Evolutionary conservation across 2,329 filamentous ascomycete species (phyloP).

Genomic region (Didymella pomorum): DNA sequence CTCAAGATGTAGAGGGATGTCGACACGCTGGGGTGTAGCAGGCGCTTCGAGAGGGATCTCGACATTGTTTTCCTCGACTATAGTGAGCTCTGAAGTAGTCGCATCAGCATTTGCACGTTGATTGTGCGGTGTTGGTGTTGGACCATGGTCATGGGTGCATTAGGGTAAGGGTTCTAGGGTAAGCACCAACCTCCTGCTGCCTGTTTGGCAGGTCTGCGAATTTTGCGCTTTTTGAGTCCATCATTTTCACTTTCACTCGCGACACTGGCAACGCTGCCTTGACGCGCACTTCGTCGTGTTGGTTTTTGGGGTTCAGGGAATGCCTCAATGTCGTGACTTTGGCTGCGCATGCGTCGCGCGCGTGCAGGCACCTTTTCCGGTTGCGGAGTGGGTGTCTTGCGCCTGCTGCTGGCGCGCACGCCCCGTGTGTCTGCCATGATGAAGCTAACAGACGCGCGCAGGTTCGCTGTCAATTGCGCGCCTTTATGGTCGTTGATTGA

Average conservation of each 20-base stretch:
- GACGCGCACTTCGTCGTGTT: conserved; percentile 38
- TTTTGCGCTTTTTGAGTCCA: conserved; percentile 28
- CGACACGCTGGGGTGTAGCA: conserved; percentile 32
- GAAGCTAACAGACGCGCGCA: conserved; percentile 2
- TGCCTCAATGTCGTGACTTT: conserved; percentile 50
- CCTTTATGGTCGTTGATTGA: not conserved
- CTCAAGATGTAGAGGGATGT: conserved; percentile 10
- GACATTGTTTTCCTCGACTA: conserved; percentile 44
- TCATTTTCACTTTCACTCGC: conserved; percentile 39
- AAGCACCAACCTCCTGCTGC: conserved; percentile 39
- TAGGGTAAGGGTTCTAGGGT: conserved; percentile 10
- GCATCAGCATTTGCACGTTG: conserved; percentile 23
- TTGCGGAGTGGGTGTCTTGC: conserved; percentile 45
- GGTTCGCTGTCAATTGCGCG: conserved; percentile 2
- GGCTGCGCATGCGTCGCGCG: conserved; percentile 50
- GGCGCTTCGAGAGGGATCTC: conserved; percentile 33
- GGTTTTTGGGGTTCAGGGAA: conserved; percentile 29
- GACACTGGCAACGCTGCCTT: conserved; percentile 38
- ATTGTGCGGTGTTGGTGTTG: not conserved
- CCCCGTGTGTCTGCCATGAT: conserved; percentile 47
- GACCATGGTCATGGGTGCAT: not conserved
- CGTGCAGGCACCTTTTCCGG: conserved; percentile 33
- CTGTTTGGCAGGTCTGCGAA: conserved; percentile 35
- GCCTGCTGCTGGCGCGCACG: conserved; percentile 46
- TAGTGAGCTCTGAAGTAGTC: conserved; percentile 40